Evolutionary conservation across 2,329 filamentous ascomycete species (phyloP).

Genomic region (Emergomyces pasteurianus): DNA sequence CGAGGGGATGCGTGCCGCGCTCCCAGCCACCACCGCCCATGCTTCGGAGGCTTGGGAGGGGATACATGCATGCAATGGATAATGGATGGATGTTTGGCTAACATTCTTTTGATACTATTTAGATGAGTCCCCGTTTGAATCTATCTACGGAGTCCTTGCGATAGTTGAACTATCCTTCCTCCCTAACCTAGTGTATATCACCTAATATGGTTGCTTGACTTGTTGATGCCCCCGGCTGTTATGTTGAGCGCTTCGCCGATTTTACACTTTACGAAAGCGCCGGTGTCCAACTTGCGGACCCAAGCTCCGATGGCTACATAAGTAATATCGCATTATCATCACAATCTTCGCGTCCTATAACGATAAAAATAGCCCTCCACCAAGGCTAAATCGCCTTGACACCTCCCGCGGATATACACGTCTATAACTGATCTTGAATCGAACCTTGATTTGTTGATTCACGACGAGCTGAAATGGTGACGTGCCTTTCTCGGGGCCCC

Average conservation of each 20-base stretch:
- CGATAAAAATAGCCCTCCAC: neutral
- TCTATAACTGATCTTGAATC: neutral
- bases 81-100: neutral
- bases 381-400: too few relatives aligned
- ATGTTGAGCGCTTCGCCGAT: too few relatives aligned
- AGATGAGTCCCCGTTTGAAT: too few relatives aligned
- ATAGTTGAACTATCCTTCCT: neutral
- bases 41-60: neutral
- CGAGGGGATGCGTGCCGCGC: too few relatives aligned
- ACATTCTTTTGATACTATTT: neutral
- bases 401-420: neutral
- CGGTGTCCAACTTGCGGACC: neutral
- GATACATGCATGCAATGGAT: too few relatives aligned
- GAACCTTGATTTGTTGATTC: neutral
- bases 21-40: too few relatives aligned
- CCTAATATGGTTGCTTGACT: neutral
- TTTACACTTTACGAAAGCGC: too few relatives aligned
- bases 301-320: neutral
- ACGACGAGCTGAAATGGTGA: neutral
- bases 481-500: too few relatives aligned
- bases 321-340: neutral
- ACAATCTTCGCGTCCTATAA: neutral
- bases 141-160: neutral
- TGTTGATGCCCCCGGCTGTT: too few relatives aligned
- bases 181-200: neutral